Evolutionary conservation across 2,329 filamentous ascomycete genomes (phyloP), one percentile per base, ranked within the genome.

Genomic region (Orbilia oligospora): DNA sequence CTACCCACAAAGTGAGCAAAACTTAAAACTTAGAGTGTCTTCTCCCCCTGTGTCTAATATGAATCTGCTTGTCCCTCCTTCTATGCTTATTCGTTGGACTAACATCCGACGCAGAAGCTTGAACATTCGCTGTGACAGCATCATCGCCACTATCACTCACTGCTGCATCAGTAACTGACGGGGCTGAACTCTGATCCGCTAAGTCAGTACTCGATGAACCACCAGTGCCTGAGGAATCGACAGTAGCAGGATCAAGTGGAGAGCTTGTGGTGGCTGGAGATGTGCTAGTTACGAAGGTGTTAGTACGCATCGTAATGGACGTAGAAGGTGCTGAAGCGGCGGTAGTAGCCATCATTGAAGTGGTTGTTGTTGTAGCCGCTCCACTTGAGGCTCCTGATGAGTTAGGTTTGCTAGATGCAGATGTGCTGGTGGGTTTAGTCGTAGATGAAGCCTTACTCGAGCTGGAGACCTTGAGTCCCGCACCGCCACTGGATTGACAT

Each of bases 401-500:
- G 41, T 38, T 69, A 22, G 44, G 24, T 33, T 20, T 71, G n/a
- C 53, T 63, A 18, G 53, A 38, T 5, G 30, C 36, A 5, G 24
- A 49, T 0, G 44, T 49, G 9, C 27, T 27, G 9, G 41, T 66
- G 10, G 36, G 30, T 10, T 38, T 67, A 33, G 69, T 72, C 5
- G 49, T 56, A 46, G 61, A 38, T 38, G 69, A 72, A 10, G 58
- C 22, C 27, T 64, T 64, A 49, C 58, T 64, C 58, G 58, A 49
- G 58, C 58, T 64, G 8, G 58, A 65, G 24, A 48, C 65, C 41
- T 53, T 75, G n/a, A 20, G 63, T 63, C 71, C 71, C 24, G 71
- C 63, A 14, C 71, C 53, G 20, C 63, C 63, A 49, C 71, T 75
- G 53, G 22, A n/a, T 22, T 14, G 51, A 75, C 12, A 56, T 41